phyloP scores from a whole-genome alignment of 257 asterid species.

The Asclepias syriaca region DNA sequence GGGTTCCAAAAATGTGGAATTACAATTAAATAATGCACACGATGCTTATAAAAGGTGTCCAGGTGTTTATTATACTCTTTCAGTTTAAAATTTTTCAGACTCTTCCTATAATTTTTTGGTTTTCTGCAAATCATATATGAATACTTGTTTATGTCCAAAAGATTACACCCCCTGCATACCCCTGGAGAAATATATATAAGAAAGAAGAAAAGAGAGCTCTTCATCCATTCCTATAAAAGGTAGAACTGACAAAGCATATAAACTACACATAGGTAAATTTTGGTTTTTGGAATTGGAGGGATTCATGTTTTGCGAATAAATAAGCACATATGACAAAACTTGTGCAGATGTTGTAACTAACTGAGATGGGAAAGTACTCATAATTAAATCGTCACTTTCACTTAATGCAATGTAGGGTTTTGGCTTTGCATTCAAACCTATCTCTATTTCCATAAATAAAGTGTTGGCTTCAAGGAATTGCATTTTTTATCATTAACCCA shows the following conservation, averaged over 20 bases:
- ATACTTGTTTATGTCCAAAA: not conserved
- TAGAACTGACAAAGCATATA: not conserved
- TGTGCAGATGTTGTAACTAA: not conserved
- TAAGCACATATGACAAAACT: not conserved
- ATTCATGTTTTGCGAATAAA: not conserved
- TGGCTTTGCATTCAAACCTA: not conserved
- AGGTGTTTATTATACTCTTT: not conserved
- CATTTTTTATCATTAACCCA: not conserved
- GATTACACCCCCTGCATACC: not conserved
- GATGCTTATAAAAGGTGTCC: not conserved
- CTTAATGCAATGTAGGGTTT: not conserved
- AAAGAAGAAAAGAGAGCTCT: not conserved
- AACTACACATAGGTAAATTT: not conserved
- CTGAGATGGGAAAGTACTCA: conserved; percentile 1
- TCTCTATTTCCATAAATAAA: not conserved
- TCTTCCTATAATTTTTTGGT: not conserved
- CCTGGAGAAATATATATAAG: not conserved
- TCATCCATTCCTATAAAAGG: not conserved
- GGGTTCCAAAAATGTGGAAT: not conserved
- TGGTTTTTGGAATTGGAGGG: not conserved
- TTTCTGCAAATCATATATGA: not conserved
- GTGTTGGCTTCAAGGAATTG: not conserved
- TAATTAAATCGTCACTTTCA: not conserved
- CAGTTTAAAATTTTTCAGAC: not conserved
- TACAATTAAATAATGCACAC: not conserved